These are phyloP conservation scores for Pterulicium gracile DNA, from an alignment of 1,284 basidiomycete species.

Conservation along the genomic window DNA sequence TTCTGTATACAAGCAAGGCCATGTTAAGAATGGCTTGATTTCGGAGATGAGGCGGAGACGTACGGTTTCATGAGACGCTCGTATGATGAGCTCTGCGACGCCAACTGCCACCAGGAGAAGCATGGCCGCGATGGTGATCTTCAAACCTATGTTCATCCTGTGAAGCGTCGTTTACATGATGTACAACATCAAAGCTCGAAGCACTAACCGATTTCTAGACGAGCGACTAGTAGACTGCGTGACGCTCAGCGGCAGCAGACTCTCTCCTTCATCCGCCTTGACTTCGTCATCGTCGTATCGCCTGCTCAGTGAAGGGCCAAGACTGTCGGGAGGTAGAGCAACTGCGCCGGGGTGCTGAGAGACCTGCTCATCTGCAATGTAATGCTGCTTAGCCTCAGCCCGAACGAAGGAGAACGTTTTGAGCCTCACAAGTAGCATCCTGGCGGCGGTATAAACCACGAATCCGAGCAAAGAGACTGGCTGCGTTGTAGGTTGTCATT, in stretches of 20 bases:
- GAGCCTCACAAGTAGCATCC: too few species aligned
- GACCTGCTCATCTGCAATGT: constrained; percentile 2
- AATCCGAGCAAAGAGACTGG: too few species aligned
- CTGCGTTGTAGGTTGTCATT: too few species aligned
- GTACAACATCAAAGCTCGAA: constrained; percentile 35
- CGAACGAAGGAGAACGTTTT: too few species aligned
- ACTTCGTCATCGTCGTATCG: neutral
- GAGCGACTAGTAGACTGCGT: constrained; percentile 25
- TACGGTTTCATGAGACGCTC: too few species aligned
- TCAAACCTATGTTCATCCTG: constrained; percentile 2
- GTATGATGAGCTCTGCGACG: too few species aligned
- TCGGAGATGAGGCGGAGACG: too few species aligned
- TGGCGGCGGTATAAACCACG: too few species aligned
- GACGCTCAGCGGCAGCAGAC: constrained; percentile 34
- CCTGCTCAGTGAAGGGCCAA: too few species aligned
- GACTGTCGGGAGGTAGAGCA: neutral
- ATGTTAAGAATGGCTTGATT: too few species aligned
- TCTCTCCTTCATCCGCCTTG: neutral
- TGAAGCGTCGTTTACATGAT: constrained; percentile 23
- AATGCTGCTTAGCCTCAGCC: too few species aligned
- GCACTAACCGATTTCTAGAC: constrained; percentile 33
- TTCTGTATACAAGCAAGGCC: too few species aligned
- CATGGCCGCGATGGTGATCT: constrained; percentile 30
- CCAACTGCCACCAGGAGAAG: constrained; percentile 43
- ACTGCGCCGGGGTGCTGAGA: neutral